phyloP scores from a whole-genome alignment of 306 rosid genomes.

The Casuarina cunninghamiana region DNA sequence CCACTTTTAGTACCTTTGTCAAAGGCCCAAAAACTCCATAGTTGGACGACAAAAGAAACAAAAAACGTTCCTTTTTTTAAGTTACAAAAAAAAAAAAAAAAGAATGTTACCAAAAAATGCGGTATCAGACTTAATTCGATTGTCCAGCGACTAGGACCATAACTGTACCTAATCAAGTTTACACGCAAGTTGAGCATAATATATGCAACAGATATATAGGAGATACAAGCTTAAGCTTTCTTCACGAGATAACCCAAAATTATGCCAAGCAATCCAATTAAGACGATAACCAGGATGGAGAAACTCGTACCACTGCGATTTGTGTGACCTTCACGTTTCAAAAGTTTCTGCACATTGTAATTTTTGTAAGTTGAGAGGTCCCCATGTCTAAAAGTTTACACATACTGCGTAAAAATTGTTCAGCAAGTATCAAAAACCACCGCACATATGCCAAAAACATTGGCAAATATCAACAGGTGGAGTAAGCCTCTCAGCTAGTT shows the following conservation, averaged over 20 bases:
- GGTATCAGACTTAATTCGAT: slow-evolving; percentile 32
- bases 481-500: not conserved
- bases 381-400: not conserved
- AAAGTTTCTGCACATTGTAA: slow-evolving; percentile 61
- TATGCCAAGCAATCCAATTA: slow-evolving; percentile 68
- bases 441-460: not conserved
- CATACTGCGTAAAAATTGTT: not conserved
- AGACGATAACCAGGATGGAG: slow-evolving; percentile 53
- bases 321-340: slow-evolving; percentile 67
- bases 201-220: slow-evolving; percentile 24
- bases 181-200: slow-evolving; percentile 34
- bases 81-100: slow-evolving; percentile 76
- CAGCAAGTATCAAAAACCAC: not conserved
- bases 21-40: slow-evolving; percentile 42
- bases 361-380: slow-evolving; percentile 4
- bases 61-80: slow-evolving; percentile 35
- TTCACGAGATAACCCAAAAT: slow-evolving; percentile 75
- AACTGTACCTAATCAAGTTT: slow-evolving; percentile 43
- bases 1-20: slow-evolving; percentile 21
- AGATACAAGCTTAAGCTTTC: slow-evolving; percentile 42
- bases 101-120: slow-evolving; percentile 48
- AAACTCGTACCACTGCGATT: slow-evolving; percentile 51
- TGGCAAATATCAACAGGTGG: not conserved
- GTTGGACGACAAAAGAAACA: slow-evolving; percentile 41
- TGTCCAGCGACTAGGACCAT: slow-evolving; percentile 31